Percentiles rank a stretch among this genome's conserved stretches.
Conservation (phyloP, 306 rosid species). For the Echinosophora koreensis region DNA sequence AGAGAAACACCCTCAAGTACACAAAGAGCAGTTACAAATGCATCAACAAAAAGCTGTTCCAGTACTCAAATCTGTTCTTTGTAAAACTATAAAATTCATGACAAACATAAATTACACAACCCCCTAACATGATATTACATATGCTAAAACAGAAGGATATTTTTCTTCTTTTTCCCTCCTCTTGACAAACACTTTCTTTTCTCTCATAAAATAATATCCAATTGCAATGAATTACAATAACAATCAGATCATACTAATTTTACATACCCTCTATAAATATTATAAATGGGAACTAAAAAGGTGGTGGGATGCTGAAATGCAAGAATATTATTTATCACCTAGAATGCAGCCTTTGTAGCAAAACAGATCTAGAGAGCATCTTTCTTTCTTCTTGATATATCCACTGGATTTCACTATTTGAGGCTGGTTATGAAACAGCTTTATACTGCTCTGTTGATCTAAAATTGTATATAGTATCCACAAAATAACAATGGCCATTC, state of each 20-base stretch:
- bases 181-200: constrained; percentile 38
- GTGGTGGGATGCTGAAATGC: constrained; percentile 22
- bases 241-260: constrained; percentile 45
- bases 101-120: too few species aligned
- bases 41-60: background rate
- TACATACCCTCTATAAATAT: constrained; percentile 45
- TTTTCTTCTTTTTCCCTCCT: background rate
- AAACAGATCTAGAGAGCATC: constrained; percentile 49
- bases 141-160: background rate
- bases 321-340: constrained; percentile 51
- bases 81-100: too few species aligned
- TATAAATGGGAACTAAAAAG: constrained; percentile 38
- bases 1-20: background rate
- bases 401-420: constrained; percentile 23
- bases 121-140: background rate
- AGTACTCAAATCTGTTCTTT: constrained; percentile 26
- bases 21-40: constrained; percentile 1
- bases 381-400: constrained; percentile 30
- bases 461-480: constrained; percentile 48
- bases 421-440: constrained; percentile 35
- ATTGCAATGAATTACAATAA: constrained; percentile 46
- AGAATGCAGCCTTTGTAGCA: constrained; percentile 52
- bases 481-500: constrained; percentile 32
- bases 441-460: constrained; percentile 7
- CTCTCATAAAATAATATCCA: constrained; percentile 51